These are phyloP conservation scores for Ogataea zsoltii DNA, from an alignment of 805 yeast genomes.

Conservation along the genomic window DNA sequence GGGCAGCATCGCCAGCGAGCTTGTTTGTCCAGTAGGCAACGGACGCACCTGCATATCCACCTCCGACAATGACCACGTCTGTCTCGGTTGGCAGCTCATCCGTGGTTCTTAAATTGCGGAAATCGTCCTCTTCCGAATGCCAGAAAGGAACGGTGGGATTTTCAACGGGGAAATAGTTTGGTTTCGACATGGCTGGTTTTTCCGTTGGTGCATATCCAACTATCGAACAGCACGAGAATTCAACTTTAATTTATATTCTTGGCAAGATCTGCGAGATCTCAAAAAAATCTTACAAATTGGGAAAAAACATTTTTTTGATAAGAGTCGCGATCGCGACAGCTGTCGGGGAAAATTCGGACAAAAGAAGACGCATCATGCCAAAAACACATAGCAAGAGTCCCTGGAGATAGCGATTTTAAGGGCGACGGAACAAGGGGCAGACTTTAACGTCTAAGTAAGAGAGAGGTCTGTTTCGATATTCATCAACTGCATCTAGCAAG, in stretches of 20 bases:
- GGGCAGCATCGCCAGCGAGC: slow-evolving; percentile 1
- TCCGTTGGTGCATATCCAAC: no score
- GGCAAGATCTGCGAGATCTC: neutral
- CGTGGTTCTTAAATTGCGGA: slow-evolving; percentile 23
- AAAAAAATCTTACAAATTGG: no score
- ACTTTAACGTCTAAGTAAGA: no score
- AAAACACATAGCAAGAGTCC: no score
- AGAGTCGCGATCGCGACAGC: slow-evolving; percentile 3
- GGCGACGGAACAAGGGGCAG: no score
- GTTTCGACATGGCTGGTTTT: neutral
- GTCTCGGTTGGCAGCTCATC: slow-evolving; percentile 36
- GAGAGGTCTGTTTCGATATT: no score
- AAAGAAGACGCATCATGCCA: no score
- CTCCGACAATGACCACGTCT: slow-evolving; percentile 45
- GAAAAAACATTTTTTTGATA: neutral
- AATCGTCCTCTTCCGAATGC: slow-evolving; percentile 25
- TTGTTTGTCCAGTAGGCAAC: slow-evolving; percentile 29
- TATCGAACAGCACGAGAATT: neutral
- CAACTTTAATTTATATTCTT: neutral
- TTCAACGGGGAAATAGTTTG: slow-evolving; percentile 19
- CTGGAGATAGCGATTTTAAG: no score
- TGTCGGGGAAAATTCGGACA: neutral
- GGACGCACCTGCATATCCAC: slow-evolving; percentile 48
- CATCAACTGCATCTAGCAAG: no score
- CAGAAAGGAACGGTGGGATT: slow-evolving; percentile 27